A percentile compares a stretch with the other conserved stretches of the same genome.
Evolutionary conservation across 345 rosid genomes (phyloP).

Genomic region (Dipteronia dyeriana): DNA sequence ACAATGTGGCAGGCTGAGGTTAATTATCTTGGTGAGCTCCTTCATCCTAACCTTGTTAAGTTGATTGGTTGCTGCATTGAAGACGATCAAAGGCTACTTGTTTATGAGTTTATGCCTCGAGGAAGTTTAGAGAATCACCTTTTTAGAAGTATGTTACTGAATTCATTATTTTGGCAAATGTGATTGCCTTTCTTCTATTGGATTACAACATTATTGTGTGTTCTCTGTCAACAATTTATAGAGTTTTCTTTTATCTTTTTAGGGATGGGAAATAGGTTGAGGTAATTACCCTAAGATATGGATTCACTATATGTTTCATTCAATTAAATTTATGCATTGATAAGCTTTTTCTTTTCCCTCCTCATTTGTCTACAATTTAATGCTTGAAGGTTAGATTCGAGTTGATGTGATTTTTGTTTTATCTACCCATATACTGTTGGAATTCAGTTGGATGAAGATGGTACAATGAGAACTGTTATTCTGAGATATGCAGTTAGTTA

Average conservation of each 20-base stretch:
- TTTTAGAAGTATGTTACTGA: conserved; percentile 46
- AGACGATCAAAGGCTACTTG: conserved; percentile 62
- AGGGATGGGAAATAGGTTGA: background rate
- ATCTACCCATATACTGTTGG: background rate
- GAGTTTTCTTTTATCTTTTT: background rate
- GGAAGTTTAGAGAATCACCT: conserved; percentile 74
- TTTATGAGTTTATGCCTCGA: conserved; percentile 61
- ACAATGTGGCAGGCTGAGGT: conserved; percentile 51
- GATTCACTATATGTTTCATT: background rate
- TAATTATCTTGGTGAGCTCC: conserved; percentile 53
- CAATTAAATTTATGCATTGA: background rate
- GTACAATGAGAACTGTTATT: background rate
- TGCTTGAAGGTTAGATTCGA: background rate
- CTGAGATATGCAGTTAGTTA: background rate
- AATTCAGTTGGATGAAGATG: background rate
- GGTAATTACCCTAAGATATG: background rate
- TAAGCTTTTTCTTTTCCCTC: background rate
- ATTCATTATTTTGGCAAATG: conserved; percentile 6
- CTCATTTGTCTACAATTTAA: background rate
- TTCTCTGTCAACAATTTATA: background rate
- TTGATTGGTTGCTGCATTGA: conserved; percentile 62
- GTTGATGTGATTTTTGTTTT: background rate
- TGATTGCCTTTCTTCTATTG: conserved; percentile 15
- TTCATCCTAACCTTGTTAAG: conserved; percentile 60
- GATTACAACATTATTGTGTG: background rate